These are phyloP conservation scores for Hordeum vulgare DNA, from an alignment of 176 grass and related monocot genomes.

Conservation along the genomic window DNA sequence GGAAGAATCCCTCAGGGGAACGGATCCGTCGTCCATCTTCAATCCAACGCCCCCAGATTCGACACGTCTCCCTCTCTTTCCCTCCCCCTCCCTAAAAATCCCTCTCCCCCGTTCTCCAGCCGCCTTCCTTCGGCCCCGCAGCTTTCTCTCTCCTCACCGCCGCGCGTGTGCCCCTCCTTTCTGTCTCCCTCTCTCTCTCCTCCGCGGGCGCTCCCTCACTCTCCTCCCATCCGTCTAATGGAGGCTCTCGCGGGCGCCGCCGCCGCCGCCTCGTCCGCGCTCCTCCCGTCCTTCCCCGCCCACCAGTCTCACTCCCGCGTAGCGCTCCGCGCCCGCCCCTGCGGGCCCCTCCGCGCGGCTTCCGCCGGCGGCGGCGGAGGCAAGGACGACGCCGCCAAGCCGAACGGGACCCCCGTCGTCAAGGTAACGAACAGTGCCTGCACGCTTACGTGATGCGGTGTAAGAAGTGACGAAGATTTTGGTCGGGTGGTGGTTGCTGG, in stretches of 20 bases:
- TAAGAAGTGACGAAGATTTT: not conserved
- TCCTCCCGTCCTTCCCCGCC: not conserved
- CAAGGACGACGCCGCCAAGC: constrained; percentile 27
- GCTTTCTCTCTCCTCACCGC: not conserved
- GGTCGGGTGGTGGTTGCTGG: not conserved
- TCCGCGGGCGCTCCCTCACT: not conserved
- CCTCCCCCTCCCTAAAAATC: constrained; percentile 13
- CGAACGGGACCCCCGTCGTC: constrained; percentile 32
- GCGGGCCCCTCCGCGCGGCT: constrained; percentile 22
- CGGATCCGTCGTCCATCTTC: not conserved
- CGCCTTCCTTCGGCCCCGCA: constrained; percentile 28
- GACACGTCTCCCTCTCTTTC: not conserved
- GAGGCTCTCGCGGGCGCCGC: constrained; percentile 31
- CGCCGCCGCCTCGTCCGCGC: constrained; percentile 14
- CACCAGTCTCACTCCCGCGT: constrained; percentile 5
- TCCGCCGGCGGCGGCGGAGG: constrained; percentile 1
- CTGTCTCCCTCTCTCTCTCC: not conserved
- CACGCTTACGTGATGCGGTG: not conserved
- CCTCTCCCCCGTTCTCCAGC: constrained; percentile 4
- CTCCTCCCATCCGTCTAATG: not conserved
- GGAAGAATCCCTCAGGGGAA: not conserved
- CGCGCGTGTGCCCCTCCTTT: not conserved
- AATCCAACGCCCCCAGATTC: not conserved
- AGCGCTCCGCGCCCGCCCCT: constrained; percentile 1
- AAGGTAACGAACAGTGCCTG: constrained; percentile 7